These are phyloP conservation scores for Aspergillus japonicus DNA, from an alignment of 2,329 filamentous ascomycete genomes.

Conservation along the genomic window DNA sequence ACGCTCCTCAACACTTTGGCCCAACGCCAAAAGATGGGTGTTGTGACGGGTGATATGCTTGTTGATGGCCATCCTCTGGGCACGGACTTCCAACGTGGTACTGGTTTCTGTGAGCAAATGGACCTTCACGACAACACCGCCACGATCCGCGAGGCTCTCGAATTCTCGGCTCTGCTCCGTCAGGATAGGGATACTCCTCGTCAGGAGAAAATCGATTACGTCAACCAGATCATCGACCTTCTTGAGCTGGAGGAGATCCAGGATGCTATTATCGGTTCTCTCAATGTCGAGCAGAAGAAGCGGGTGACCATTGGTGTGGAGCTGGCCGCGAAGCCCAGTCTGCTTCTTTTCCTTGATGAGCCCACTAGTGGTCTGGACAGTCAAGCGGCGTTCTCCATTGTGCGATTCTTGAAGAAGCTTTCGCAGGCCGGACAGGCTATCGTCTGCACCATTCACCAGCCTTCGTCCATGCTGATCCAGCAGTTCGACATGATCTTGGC, in stretches of 20 bases:
- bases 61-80: conserved; percentile 65
- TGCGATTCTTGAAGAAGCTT: conserved; percentile 68
- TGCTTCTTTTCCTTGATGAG: conserved; percentile 70
- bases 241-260: conserved; percentile 65
- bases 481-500: conserved; percentile 73
- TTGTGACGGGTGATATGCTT: conserved; percentile 68
- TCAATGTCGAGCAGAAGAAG: conserved; percentile 70
- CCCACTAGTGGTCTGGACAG: conserved; percentile 70
- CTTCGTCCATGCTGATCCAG: conserved; percentile 66
- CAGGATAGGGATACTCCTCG: conserved; percentile 56
- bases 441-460: conserved; percentile 72
- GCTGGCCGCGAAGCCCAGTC: conserved; percentile 65
- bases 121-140: conserved; percentile 68
- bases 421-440: conserved; percentile 67
- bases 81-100: conserved; percentile 65
- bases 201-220: conserved; percentile 65
- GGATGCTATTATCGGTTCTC: conserved; percentile 63
- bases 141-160: conserved; percentile 66
- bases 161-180: conserved; percentile 66
- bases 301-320: conserved; percentile 72
- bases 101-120: conserved; percentile 71
- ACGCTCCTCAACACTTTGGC: conserved; percentile 76
- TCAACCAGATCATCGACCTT: conserved; percentile 64
- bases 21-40: conserved; percentile 66
- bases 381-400: conserved; percentile 67